Evolutionary conservation across 306 rosid genomes (phyloP), one percentile per base, ranked within the genome.

Genomic region (Lathyrus oleraceus): DNA sequence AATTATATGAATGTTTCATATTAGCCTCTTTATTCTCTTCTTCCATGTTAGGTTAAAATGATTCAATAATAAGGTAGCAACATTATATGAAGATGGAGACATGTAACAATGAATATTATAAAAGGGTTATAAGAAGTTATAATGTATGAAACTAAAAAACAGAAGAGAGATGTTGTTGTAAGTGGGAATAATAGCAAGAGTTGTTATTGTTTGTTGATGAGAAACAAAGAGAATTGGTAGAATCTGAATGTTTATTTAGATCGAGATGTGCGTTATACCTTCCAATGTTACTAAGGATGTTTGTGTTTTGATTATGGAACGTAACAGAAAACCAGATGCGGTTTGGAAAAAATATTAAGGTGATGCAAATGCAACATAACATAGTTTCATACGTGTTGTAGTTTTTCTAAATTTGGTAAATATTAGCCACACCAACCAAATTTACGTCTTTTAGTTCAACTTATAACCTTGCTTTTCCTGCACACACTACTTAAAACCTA

Each of bases 261-360:
- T 61, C 89, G 84, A 78, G 21, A 9, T 74, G 57, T 71, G 77
- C 89, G 89, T 82, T 82, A 35, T 45, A 62, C 87, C 89, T 17
- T 63, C 20, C 21, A 54, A 64, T 65, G 28, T 49, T 21, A 49
- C 68, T 25, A 8, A 45, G 42, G 8, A 23, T 9, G 66, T 67
- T 73, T 25, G 43, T 60, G 39, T 35, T 35, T 35, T 16, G 23
- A 36, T 8, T 25, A 35, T 8, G 13, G 10, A 61, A 61, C 49
- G 49, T 62, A 62, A 12, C 10, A 62, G 12, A 17, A 17, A 62
- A 62, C 32, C 5, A 8, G 49, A 62, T 17, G 39, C 8, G 30
- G 67, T 19, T 62, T 61, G 17, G 28, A 17, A 61, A 67, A 19
- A 42, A 59, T 58, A 15, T 61, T 42, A 67, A 14, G 48, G 56